phyloP scores from a whole-genome alignment of 1,139 yeast species.

The Geotrichum siamense region DNA sequence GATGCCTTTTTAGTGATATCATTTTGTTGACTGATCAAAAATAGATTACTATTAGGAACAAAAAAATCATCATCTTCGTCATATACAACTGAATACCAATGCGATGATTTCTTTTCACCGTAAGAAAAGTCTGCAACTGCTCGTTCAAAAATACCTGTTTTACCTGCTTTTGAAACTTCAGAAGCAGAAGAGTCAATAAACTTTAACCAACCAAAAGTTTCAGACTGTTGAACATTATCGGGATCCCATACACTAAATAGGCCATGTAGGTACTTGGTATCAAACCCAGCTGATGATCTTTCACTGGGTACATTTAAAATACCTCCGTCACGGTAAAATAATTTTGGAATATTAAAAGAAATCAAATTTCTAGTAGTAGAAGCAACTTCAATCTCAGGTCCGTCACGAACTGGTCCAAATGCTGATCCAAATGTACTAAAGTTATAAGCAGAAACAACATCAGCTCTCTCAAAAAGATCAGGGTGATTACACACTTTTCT shows the following conservation, averaged over 20 bases:
- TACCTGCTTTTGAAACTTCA: constrained; percentile 41
- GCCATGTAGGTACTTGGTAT: constrained; percentile 37
- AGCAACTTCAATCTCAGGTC: constrained; percentile 46
- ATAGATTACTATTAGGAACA: constrained; percentile 33
- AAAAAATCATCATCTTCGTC: constrained; percentile 33
- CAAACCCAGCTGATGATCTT: constrained; percentile 41
- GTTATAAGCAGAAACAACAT: constrained; percentile 75
- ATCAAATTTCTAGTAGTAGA: constrained; percentile 65
- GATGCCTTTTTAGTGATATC: constrained; percentile 12
- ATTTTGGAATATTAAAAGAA: constrained; percentile 53
- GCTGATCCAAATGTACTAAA: constrained; percentile 75
- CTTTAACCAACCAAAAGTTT: constrained; percentile 44
- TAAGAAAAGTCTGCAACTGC: constrained; percentile 48
- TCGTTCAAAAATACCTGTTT: constrained; percentile 45
- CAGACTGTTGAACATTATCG: constrained; percentile 27
- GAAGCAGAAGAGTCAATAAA: constrained; percentile 49
- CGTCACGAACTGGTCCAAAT: constrained; percentile 61
- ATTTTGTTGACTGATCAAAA: constrained; percentile 39
- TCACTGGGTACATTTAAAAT: constrained; percentile 51
- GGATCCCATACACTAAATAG: constrained; percentile 43
- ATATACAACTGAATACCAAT: constrained; percentile 36
- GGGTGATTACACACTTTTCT: constrained; percentile 98
- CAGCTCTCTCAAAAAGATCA: constrained; percentile 94
- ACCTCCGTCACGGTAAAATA: constrained; percentile 57
- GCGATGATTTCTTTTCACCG: constrained; percentile 34